A percentile compares a stretch with the other conserved stretches of the same genome.
Evolutionary conservation across 805 yeast species (phyloP).

Genomic region (Saccharomycopsis amapae): DNA sequence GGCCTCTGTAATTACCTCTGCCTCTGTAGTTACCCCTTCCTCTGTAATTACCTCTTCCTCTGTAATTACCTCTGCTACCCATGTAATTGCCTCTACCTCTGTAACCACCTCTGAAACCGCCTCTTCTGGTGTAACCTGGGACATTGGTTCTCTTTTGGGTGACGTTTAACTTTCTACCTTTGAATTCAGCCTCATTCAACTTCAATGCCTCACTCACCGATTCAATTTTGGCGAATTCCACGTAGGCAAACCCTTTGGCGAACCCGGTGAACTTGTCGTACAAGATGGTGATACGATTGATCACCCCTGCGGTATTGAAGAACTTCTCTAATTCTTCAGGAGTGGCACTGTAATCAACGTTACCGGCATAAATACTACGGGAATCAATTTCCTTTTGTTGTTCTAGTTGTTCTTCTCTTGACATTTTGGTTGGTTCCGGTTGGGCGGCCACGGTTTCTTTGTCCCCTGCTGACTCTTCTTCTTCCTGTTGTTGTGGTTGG

Average conservation of each 20-base stretch:
- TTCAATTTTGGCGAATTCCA: constrained; percentile 41
- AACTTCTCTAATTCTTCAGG: constrained; percentile 49
- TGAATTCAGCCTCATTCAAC: constrained; percentile 36
- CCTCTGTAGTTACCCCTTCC: constrained; percentile 19
- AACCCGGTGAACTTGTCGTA: constrained; percentile 27
- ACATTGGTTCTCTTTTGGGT: constrained; percentile 47
- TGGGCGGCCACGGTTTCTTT: too few species aligned
- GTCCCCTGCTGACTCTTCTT: too few species aligned
- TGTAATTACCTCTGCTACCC: constrained; percentile 22
- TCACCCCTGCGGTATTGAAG: constrained; percentile 41
- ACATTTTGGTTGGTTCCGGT: too few species aligned
- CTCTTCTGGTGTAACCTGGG: constrained; percentile 37
- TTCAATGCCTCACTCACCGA: constrained; percentile 44
- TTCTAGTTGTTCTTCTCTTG: constrained; percentile 27
- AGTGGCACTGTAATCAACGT: constrained; percentile 53
- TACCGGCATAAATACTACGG: constrained; percentile 56
- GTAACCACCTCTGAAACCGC: constrained; percentile 24
- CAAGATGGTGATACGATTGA: constrained; percentile 49
- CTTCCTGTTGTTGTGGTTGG: too few species aligned
- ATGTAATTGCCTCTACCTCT: constrained; percentile 19
- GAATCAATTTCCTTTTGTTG: constrained; percentile 42
- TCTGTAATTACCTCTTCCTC: constrained; percentile 22
- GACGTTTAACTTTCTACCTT: constrained; percentile 42
- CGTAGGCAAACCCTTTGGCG: constrained; percentile 57
- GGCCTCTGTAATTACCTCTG: constrained; percentile 21